These are phyloP conservation scores for Pseudomassariella vexata DNA, from an alignment of 2,329 filamentous ascomycete species.

Conservation along the genomic window DNA sequence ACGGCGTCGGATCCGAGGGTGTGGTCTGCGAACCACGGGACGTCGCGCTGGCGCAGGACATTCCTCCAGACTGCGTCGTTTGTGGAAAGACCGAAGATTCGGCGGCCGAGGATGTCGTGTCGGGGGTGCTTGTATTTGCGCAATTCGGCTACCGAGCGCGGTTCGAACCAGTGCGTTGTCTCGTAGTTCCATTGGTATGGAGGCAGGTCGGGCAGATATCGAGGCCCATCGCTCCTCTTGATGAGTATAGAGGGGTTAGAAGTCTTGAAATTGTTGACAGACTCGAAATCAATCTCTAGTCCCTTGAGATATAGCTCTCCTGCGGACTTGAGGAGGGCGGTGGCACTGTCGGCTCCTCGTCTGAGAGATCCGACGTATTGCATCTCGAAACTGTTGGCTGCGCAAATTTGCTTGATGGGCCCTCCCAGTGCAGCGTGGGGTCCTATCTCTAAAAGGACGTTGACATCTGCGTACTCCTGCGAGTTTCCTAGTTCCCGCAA, in stretches of 20 bases:
- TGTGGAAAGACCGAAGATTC: not conserved
- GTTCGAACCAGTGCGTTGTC: conserved; percentile 14
- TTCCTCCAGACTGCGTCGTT: conserved; percentile 14
- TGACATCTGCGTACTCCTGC: conserved; percentile 17
- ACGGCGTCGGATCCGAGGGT: conserved; percentile 24
- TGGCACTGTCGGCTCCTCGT: conserved; percentile 13
- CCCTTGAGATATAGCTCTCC: conserved; percentile 17
- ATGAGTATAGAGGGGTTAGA: not conserved
- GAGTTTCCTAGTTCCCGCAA: conserved; percentile 29
- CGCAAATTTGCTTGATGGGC: conserved; percentile 28
- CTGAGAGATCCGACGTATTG: conserved; percentile 13
- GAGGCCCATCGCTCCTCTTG: not conserved
- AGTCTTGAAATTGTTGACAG: conserved; percentile 8
- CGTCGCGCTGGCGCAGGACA: conserved; percentile 24
- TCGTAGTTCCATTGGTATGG: conserved; percentile 23
- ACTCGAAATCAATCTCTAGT: conserved; percentile 14
- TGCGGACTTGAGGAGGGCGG: conserved; percentile 12
- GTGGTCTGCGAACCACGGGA: conserved; percentile 32
- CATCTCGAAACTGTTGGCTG: conserved; percentile 6
- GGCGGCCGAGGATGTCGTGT: conserved; percentile 19
- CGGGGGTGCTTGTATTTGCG: conserved; percentile 12
- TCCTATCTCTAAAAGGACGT: conserved; percentile 19
- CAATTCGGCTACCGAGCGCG: conserved; percentile 16
- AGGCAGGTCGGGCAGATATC: conserved; percentile 19
- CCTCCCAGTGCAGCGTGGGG: conserved; percentile 24